Evolutionary conservation across 805 yeast genomes (phyloP).

Genomic region (Metschnikowia aberdeeniae): DNA sequence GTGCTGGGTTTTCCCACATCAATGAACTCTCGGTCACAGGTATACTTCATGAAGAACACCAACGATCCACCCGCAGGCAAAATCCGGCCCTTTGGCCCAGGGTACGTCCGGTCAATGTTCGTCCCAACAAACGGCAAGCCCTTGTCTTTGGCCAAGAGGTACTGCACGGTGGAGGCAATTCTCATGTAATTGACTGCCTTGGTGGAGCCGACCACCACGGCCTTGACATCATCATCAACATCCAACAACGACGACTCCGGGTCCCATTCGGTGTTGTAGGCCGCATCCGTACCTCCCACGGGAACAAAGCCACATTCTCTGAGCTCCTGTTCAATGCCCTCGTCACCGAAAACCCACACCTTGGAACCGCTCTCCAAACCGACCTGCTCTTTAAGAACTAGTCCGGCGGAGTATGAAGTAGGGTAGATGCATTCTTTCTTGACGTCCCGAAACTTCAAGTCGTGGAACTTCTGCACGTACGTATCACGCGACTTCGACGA

Average conservation of each 20-base stretch:
- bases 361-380: slow-evolving; percentile 27
- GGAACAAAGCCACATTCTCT: slow-evolving; percentile 30
- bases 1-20: slow-evolving; percentile 39
- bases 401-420: slow-evolving; percentile 36
- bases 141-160: slow-evolving; percentile 29
- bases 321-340: slow-evolving; percentile 35
- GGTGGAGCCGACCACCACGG: slow-evolving; percentile 40
- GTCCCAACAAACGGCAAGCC: slow-evolving; percentile 36
- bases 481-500: slow-evolving; percentile 32
- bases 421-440: slow-evolving; percentile 31
- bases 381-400: slow-evolving; percentile 21
- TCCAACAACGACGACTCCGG: slow-evolving; percentile 23
- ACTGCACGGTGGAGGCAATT: slow-evolving; percentile 35
- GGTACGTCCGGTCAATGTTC: slow-evolving; percentile 39
- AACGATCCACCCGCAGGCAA: slow-evolving; percentile 42
- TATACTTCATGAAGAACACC: slow-evolving; percentile 35
- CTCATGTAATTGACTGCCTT: slow-evolving; percentile 35
- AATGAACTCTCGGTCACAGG: slow-evolving; percentile 29
- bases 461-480: slow-evolving; percentile 29
- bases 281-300: slow-evolving; percentile 31
- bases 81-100: slow-evolving; percentile 34
- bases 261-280: slow-evolving; percentile 24
- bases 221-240: slow-evolving; percentile 37
- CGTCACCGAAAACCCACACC: slow-evolving; percentile 40
- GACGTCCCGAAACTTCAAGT: slow-evolving; percentile 27